phyloP scores from a whole-genome alignment of 2,329 filamentous ascomycete species.

The Exserohilum turcica region DNA sequence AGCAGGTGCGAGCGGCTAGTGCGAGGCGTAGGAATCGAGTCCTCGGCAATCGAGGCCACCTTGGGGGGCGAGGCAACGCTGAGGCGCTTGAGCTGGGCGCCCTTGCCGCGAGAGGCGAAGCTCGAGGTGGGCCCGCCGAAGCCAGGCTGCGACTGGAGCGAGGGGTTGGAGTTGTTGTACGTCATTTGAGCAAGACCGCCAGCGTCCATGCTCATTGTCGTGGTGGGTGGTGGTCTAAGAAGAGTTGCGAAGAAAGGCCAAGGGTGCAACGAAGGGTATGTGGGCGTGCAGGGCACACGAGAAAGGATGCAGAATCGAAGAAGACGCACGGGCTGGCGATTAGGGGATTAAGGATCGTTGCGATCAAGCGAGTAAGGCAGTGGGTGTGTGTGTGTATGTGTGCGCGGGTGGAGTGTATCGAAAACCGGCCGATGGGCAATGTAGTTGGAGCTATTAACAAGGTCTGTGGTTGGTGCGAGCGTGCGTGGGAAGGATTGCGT shows the following conservation, averaged over 20 bases:
- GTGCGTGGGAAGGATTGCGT: slow-evolving; percentile 22
- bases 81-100: slow-evolving; percentile 87
- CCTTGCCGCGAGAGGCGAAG: slow-evolving; percentile 83
- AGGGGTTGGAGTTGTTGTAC: slow-evolving; percentile 72
- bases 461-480: slow-evolving; percentile 23
- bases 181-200: slow-evolving; percentile 99
- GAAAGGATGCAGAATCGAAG: slow-evolving; percentile 44
- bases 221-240: slow-evolving; percentile 26
- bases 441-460: slow-evolving; percentile 47
- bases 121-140: slow-evolving; percentile 78
- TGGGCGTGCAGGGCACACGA: slow-evolving; percentile 33
- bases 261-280: slow-evolving; percentile 32
- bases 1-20: slow-evolving; percentile 95
- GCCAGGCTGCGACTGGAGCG: slow-evolving; percentile 65
- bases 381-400: not conserved
- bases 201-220: slow-evolving; percentile 75
- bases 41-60: slow-evolving; percentile 68
- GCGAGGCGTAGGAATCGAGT: slow-evolving; percentile 73
- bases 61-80: slow-evolving; percentile 75
- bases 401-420: slow-evolving; percentile 39
- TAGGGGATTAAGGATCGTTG: slow-evolving; percentile 50
- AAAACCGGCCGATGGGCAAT: slow-evolving; percentile 46
- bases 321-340: slow-evolving; percentile 34
- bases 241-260: slow-evolving; percentile 37
- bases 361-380: slow-evolving; percentile 40